These are phyloP conservation scores for Gossypium thurberi DNA, from an alignment of 345 rosid species.

Conservation along the genomic window DNA sequence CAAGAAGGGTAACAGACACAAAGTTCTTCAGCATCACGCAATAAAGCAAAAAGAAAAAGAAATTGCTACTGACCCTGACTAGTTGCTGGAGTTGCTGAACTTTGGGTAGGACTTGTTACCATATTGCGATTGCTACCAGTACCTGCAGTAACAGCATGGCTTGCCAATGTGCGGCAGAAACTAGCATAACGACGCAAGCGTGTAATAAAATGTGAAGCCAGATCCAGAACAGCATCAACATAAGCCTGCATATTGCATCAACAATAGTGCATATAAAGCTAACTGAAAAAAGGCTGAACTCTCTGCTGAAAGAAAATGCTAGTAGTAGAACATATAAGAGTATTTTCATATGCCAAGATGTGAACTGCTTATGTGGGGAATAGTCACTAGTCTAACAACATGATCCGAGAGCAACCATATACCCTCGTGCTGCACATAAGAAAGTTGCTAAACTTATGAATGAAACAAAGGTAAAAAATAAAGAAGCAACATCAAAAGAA, in stretches of 20 bases:
- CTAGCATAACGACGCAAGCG: constrained; percentile 96
- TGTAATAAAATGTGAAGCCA: constrained; percentile 97
- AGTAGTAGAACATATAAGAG: background rate
- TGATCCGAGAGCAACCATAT: background rate
- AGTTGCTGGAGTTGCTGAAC: constrained; percentile 63
- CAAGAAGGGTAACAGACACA: background rate
- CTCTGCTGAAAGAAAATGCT: background rate
- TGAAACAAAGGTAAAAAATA: background rate
- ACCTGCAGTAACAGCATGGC: constrained; percentile 92
- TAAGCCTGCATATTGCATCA: constrained; percentile 60
- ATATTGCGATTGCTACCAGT: constrained; percentile 78
- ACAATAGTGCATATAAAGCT: constrained; percentile 13
- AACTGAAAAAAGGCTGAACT: constrained; percentile 7
- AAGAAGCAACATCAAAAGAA: background rate
- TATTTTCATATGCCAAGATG: background rate
- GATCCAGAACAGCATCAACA: constrained; percentile 97
- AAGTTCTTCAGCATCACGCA: background rate
- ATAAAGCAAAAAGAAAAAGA: background rate
- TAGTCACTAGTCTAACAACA: background rate
- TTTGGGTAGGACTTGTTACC: constrained; percentile 86
- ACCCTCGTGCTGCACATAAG: background rate
- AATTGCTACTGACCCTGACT: constrained; percentile 60
- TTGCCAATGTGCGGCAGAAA: constrained; percentile 97
- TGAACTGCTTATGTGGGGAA: background rate
- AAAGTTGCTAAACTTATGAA: background rate